These are phyloP conservation scores for Medicago ruthenica DNA, from an alignment of 306 rosid species.

Conservation along the genomic window DNA sequence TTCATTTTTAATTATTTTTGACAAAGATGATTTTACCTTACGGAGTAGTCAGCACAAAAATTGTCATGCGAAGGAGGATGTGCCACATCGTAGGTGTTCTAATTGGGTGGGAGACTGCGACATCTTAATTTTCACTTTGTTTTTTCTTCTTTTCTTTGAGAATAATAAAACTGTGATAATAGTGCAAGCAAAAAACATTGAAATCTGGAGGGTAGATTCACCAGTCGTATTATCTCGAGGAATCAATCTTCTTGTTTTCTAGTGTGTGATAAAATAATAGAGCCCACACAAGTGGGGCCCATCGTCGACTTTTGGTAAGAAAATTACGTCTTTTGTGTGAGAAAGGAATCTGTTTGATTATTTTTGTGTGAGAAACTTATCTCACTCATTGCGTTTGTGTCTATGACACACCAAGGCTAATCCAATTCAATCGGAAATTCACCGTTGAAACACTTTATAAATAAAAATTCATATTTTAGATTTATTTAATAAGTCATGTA, in stretches of 20 bases:
- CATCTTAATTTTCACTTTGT: not conserved
- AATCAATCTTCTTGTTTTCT: slow-evolving; percentile 22
- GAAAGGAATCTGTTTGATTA: not conserved
- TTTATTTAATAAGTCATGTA: no score
- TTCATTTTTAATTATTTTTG: not conserved
- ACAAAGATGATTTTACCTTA: not conserved
- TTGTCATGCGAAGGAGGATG: not conserved
- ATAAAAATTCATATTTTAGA: no score
- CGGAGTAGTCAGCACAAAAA: slow-evolving; percentile 11
- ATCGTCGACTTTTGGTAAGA: not conserved
- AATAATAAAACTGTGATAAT: not conserved
- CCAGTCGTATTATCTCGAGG: not conserved
- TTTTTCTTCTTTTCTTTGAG: not conserved
- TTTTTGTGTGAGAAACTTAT: not conserved
- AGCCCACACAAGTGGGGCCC: not conserved
- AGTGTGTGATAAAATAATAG: not conserved
- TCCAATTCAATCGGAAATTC: not conserved
- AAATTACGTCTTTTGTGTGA: not conserved
- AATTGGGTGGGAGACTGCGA: slow-evolving; percentile 26
- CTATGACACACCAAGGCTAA: not conserved
- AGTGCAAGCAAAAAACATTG: not conserved
- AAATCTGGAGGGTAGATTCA: slow-evolving; percentile 16
- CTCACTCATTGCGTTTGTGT: not conserved
- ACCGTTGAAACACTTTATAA: no score
- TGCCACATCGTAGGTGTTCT: slow-evolving; percentile 44